Conservation (phyloP, 352 stramenopile genomes). For the Phytophthora uliginosa region DNA sequence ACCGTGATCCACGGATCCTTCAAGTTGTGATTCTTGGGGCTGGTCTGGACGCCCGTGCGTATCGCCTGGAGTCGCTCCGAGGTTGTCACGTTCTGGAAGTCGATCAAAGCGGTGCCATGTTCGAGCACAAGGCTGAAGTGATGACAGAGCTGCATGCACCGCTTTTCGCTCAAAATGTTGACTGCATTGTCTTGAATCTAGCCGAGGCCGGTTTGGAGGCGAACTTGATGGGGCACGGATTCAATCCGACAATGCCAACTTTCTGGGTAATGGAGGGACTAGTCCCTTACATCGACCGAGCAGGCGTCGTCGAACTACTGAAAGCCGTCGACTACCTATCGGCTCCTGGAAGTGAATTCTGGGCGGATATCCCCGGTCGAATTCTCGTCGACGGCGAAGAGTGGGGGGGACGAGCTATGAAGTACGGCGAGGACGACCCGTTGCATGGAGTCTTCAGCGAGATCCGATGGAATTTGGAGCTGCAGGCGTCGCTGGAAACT, state of each 20-base stretch:
- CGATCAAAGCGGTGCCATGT: slow-evolving; percentile 50
- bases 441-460: slow-evolving; percentile 55
- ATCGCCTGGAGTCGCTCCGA: slow-evolving; percentile 57
- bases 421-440: slow-evolving; percentile 67
- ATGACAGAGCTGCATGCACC: slow-evolving; percentile 52
- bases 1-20: slow-evolving; percentile 51
- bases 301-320: slow-evolving; percentile 50
- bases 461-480: slow-evolving; percentile 49
- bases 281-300: slow-evolving; percentile 51
- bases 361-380: slow-evolving; percentile 56
- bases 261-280: slow-evolving; percentile 72
- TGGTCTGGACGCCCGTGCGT: slow-evolving; percentile 62
- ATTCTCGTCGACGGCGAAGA: slow-evolving; percentile 30
- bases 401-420: slow-evolving; percentile 37
- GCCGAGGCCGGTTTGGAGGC: slow-evolving; percentile 44
- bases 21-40: slow-evolving; percentile 70
- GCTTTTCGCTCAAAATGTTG: slow-evolving; percentile 49
- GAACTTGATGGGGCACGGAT: slow-evolving; percentile 51
- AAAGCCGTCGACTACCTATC: slow-evolving; percentile 62
- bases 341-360: slow-evolving; percentile 57
- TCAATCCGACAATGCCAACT: slow-evolving; percentile 57
- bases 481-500: slow-evolving; percentile 39
- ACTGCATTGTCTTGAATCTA: slow-evolving; percentile 61
- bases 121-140: slow-evolving; percentile 61
- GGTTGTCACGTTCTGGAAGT: slow-evolving; percentile 64